These are phyloP conservation scores for Candida dendrica DNA, from an alignment of 805 yeast species.

Conservation along the genomic window DNA sequence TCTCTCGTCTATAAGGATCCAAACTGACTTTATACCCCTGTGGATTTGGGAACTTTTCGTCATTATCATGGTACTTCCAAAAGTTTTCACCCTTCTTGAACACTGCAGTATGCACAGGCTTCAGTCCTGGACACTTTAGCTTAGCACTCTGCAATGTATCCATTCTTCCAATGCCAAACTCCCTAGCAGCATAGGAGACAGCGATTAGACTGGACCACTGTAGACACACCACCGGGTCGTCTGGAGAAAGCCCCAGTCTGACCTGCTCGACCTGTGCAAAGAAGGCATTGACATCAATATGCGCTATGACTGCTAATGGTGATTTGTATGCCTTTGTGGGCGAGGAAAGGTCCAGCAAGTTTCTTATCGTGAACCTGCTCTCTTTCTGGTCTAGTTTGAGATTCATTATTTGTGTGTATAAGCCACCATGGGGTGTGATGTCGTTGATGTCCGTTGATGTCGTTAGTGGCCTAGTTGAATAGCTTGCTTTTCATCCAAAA, in stretches of 20 bases:
- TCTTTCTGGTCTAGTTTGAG: neutral
- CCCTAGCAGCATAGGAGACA: conserved; percentile 83
- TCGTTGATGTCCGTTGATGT: no score
- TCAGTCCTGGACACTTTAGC: conserved; percentile 66
- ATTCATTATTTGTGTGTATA: neutral
- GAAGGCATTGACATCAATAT: conserved; percentile 89
- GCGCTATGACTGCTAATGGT: conserved; percentile 74
- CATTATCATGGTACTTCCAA: conserved; percentile 64
- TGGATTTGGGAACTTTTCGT: conserved; percentile 50
- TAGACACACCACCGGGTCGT: conserved; percentile 86
- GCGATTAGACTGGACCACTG: conserved; percentile 93
- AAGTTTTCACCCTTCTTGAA: conserved; percentile 78
- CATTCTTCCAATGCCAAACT: conserved; percentile 75
- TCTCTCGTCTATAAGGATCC: conserved; percentile 87
- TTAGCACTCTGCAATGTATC: conserved; percentile 62
- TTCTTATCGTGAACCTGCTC: conserved; percentile 34
- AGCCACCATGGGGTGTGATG: no score
- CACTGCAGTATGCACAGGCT: conserved; percentile 89
- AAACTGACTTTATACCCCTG: conserved; percentile 73
- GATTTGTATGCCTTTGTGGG: conserved; percentile 44
- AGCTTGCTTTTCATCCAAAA: neutral
- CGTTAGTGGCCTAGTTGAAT: no score
- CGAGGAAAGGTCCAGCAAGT: conserved; percentile 42
- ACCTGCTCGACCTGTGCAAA: conserved; percentile 91
- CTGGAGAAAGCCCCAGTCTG: conserved; percentile 52